These are phyloP conservation scores for Hymenoscyphus infarciens DNA, from an alignment of 2,329 filamentous ascomycete species.

Conservation along the genomic window DNA sequence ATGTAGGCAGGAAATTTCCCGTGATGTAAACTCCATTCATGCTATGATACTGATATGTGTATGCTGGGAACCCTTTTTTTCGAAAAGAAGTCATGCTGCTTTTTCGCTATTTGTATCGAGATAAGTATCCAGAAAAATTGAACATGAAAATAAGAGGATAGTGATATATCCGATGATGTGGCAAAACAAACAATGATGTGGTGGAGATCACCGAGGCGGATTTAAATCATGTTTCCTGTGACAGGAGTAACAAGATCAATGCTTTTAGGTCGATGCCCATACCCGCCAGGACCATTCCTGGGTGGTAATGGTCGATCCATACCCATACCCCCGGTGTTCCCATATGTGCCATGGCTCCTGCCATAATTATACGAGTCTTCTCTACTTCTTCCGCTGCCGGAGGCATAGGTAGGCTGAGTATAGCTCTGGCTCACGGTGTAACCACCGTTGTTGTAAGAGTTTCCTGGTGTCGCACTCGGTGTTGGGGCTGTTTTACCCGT, in stretches of 20 bases:
- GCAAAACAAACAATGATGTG: neutral
- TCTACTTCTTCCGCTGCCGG: conserved; percentile 17
- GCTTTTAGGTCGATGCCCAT: conserved; percentile 54
- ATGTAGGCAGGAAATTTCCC: neutral
- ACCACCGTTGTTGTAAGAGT: conserved; percentile 22
- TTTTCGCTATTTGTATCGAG: neutral
- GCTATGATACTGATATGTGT: conserved; percentile 1
- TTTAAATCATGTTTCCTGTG: conserved; percentile 11
- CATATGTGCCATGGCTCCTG: conserved; percentile 15
- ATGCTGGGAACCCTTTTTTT: neutral
- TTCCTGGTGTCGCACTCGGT: conserved; percentile 26
- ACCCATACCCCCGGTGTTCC: conserved; percentile 32
- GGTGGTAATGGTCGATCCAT: conserved; percentile 56
- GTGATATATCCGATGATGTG: neutral
- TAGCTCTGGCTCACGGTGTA: conserved; percentile 22
- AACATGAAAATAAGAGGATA: neutral
- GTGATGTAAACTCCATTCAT: neutral
- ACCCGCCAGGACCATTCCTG: conserved; percentile 48
- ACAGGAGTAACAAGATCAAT: conserved; percentile 60
- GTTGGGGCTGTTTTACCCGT: conserved; percentile 25
- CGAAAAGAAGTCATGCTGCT: neutral
- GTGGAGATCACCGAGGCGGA: neutral
- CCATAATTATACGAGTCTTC: conserved; percentile 28
- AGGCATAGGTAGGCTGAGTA: conserved; percentile 2
- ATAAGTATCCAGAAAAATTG: neutral